phyloP scores from a whole-genome alignment of 768 basidiomycete genomes.

The Mycena olivaceomarginata region DNA sequence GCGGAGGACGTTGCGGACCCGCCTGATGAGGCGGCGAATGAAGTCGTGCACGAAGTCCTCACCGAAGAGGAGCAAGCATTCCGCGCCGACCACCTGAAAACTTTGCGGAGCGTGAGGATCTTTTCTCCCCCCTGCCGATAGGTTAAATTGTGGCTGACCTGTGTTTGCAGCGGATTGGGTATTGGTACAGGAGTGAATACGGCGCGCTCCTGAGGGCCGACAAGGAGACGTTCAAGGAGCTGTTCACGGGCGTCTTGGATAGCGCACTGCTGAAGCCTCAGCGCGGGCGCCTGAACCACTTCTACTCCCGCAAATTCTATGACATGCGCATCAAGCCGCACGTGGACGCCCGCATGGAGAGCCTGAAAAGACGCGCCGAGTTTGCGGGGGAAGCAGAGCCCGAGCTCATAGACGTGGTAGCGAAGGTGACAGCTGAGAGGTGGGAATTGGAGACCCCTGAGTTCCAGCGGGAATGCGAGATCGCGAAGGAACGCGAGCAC shows the following conservation, averaged over 20 bases:
- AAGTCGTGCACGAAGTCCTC: neutral
- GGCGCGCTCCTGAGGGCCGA: neutral
- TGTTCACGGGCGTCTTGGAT: conserved; percentile 1
- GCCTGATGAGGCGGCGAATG: conserved; percentile 3
- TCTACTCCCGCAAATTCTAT: conserved; percentile 16
- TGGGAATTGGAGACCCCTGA: too few relatives aligned
- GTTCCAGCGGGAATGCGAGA: neutral
- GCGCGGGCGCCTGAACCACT: neutral
- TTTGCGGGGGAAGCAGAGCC: neutral
- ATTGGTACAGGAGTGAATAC: conserved; percentile 9
- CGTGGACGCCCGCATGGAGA: neutral
- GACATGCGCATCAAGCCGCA: neutral
- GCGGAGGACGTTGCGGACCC: conserved; percentile 9
- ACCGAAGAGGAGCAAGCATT: neutral
- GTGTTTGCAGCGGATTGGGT: neutral
- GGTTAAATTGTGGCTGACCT: neutral
- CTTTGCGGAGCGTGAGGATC: neutral
- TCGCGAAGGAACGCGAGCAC: neutral
- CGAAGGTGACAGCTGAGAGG: too few relatives aligned
- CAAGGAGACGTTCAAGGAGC: neutral
- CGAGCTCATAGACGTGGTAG: too few relatives aligned
- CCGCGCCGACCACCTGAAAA: neutral
- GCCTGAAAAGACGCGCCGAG: neutral
- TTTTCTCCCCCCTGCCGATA: neutral
- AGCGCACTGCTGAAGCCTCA: neutral